Evolutionary conservation across 2,329 filamentous ascomycete genomes (phyloP).

Genomic region (Spiromastix sp.): DNA sequence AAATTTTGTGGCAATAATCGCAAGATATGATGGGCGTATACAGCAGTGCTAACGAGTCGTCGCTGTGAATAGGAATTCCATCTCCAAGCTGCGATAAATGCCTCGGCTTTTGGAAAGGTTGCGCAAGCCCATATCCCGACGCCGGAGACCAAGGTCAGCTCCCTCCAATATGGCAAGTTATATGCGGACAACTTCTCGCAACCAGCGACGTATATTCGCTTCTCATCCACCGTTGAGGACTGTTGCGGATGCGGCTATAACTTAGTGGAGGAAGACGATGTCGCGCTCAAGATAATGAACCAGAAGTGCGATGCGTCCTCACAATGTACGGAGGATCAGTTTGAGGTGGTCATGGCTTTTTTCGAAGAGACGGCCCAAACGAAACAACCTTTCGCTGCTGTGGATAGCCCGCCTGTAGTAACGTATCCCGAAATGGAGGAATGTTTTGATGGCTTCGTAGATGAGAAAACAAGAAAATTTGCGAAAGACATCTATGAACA

Average conservation of each 20-base stretch:
- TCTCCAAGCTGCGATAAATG: constrained; percentile 73
- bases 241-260: constrained; percentile 85
- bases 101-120: constrained; percentile 49
- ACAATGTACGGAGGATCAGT: constrained; percentile 76
- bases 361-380: constrained; percentile 79
- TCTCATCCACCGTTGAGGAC: constrained; percentile 96
- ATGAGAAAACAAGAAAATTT: constrained; percentile 45
- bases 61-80: constrained; percentile 67
- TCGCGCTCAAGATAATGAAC: constrained; percentile 76
- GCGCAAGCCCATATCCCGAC: constrained; percentile 58
- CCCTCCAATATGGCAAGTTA: constrained; percentile 76
- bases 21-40: background rate
- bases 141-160: constrained; percentile 52
- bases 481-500: constrained; percentile 79
- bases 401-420: constrained; percentile 76
- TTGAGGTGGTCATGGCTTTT: constrained; percentile 88
- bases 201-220: constrained; percentile 89
- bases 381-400: constrained; percentile 77
- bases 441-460: constrained; percentile 50
- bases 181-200: constrained; percentile 72
- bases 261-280: constrained; percentile 84
- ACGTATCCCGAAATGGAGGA: constrained; percentile 66
- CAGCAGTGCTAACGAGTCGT: constrained; percentile 4
- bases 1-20: constrained; percentile 3
- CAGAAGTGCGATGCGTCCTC: constrained; percentile 54